phyloP scores from a whole-genome alignment of 2,329 filamentous ascomycete genomes.

The Chaetomiaceae sp. region DNA sequence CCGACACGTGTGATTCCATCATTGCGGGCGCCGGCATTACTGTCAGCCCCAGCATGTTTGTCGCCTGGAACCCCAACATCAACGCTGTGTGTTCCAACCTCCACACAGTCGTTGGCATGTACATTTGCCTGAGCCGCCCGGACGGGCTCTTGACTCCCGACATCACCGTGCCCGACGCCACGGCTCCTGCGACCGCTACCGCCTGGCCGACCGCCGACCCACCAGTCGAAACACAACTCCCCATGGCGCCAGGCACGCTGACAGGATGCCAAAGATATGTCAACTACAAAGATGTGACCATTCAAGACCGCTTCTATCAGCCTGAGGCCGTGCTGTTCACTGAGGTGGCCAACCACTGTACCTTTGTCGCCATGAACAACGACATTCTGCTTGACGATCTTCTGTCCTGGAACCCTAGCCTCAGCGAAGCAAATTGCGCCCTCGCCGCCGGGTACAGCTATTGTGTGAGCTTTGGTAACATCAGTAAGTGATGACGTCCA shows the following conservation, averaged over 20 bases:
- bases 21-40: not conserved
- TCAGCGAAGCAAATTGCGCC: not conserved
- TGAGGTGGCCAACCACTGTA: not conserved
- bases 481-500: not conserved
- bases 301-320: not conserved
- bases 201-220: not conserved
- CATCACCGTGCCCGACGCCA: not conserved
- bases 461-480: not conserved
- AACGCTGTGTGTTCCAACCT: not conserved
- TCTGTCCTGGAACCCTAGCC: not conserved
- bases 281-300: not conserved
- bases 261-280: not conserved
- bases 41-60: not conserved
- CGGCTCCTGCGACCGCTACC: not conserved
- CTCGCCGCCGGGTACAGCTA: conserved; percentile 1
- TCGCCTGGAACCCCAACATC: not conserved
- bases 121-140: conserved; percentile 1
- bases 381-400: not conserved
- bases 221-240: not conserved
- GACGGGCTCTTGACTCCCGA: not conserved
- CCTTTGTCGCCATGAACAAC: not conserved
- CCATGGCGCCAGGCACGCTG: not conserved
- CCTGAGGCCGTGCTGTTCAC: not conserved
- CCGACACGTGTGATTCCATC: not conserved
- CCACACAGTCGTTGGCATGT: not conserved